phyloP scores from a whole-genome alignment of 306 rosid species.

The Myrica gale region DNA sequence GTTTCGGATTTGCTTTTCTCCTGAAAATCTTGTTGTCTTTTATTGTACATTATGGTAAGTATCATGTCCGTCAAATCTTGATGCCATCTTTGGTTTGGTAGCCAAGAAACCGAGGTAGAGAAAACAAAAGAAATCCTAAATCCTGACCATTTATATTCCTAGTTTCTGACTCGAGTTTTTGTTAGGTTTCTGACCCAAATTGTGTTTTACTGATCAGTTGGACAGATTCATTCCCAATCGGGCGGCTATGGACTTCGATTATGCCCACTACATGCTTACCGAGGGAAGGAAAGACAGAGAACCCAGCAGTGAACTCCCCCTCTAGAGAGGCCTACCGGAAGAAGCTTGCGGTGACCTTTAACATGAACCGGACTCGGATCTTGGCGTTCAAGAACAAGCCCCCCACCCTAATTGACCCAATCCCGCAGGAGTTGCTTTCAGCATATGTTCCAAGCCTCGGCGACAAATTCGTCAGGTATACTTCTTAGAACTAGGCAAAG shows the following conservation, averaged over 20 bases:
- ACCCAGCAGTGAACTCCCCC: slow-evolving; percentile 43
- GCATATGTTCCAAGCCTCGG: slow-evolving; percentile 40
- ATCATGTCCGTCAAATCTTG: not conserved
- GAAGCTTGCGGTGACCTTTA: slow-evolving; percentile 54
- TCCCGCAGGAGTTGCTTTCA: slow-evolving; percentile 47
- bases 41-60: not conserved
- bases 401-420: slow-evolving; percentile 47
- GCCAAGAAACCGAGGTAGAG: not conserved
- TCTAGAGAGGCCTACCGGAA: slow-evolving; percentile 56
- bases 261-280: slow-evolving; percentile 49
- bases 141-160: not conserved
- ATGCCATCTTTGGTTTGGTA: not conserved
- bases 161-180: not conserved
- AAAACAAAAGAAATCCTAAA: no score
- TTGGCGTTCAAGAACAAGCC: slow-evolving; percentile 90
- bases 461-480: slow-evolving; percentile 70
- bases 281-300: slow-evolving; percentile 52
- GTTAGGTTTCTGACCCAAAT: not conserved
- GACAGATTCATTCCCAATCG: slow-evolving; percentile 55
- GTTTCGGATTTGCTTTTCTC: not conserved
- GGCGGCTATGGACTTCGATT: slow-evolving; percentile 50
- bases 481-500: not conserved
- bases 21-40: not conserved
- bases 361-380: slow-evolving; percentile 68
- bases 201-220: slow-evolving; percentile 27